A percentile compares a stretch with the other conserved stretches of the same genome.
Evolutionary conservation across 352 stramenopile genomes (phyloP).

Genomic region (Aphanomyces stellatus): DNA sequence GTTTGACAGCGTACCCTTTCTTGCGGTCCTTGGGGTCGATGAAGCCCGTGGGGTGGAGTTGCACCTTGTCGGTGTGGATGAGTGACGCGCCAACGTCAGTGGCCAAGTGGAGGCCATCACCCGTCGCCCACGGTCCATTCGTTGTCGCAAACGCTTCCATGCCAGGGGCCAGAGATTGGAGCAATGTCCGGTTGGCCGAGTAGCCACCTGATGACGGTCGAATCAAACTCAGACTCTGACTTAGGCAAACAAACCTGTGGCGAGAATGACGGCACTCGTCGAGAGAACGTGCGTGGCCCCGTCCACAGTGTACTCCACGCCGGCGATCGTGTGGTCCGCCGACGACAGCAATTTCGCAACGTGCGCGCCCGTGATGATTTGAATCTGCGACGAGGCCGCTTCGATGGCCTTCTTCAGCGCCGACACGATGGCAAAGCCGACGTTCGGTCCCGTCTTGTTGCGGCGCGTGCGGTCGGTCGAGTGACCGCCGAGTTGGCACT

Average conservation of each 20-base stretch:
- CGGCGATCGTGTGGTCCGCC: conserved; percentile 28
- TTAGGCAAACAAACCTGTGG: conserved; percentile 28
- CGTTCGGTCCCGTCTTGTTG: conserved; percentile 70
- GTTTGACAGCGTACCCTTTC: conserved; percentile 35
- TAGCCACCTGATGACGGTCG: conserved; percentile 34
- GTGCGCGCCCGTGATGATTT: conserved; percentile 39
- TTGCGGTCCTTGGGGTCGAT: conserved; percentile 70
- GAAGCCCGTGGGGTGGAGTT: conserved; percentile 73
- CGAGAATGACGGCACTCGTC: conserved; percentile 56
- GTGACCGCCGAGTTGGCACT: conserved; percentile 78
- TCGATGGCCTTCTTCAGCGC: conserved; percentile 57
- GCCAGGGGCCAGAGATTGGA: conserved; percentile 46
- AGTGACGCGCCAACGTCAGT: conserved; percentile 75
- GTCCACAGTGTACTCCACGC: conserved; percentile 34
- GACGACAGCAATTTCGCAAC: conserved; percentile 36
- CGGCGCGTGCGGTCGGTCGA: conserved; percentile 73
- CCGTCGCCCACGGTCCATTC: conserved; percentile 68
- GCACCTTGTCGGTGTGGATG: conserved; percentile 92
- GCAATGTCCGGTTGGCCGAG: conserved; percentile 45
- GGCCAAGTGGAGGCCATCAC: conserved; percentile 74
- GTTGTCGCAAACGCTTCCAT: conserved; percentile 72
- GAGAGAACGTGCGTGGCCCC: conserved; percentile 26
- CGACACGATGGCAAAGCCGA: conserved; percentile 79
- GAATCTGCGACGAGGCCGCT: conserved; percentile 33
- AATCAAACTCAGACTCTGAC: not conserved